Evolutionary conservation across 192 early-diverging fungal genomes (phyloP), one percentile per base, ranked within the genome.

Genomic region (Entomortierella lignicola): DNA sequence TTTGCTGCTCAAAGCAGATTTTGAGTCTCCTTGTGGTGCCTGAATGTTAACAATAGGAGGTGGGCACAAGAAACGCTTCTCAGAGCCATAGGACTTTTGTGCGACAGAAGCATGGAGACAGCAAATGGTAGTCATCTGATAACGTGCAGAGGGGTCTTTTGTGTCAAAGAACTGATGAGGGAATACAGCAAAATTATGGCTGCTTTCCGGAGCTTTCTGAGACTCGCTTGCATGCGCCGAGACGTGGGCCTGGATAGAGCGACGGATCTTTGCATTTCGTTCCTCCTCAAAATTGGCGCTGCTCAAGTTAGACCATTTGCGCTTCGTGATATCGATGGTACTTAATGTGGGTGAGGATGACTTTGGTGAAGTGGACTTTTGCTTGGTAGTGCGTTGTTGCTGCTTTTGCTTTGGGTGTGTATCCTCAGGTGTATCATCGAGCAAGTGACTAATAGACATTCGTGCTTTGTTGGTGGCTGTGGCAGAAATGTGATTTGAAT

Each of bases 31-130:
- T 21, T 72, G 66, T n/a, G 83, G 71, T 15, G 69, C 65, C 25
- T 88, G 72, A 64, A 93, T 82, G 48, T 85, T 82, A 17, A 94
- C 88, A 13, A 91, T 87, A 4, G 93, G 93, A 25, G 93, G 92
- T 47, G 93, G 92, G 65, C 91, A 92, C 57, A 93, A 66, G 66
- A 92, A 93, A 4, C 96, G 88, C 75, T 96, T 98, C 74, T 98
- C 96, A 65, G 88, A 87, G 15, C 95, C 96, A 85, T 98, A 98
- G 13, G 94, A 95, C 84, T 98, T 98, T 85, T 98, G 96, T 7
- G 93, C 95, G 10, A 95, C 95, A 0, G 89, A 72, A 8, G 94
- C 91, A 58, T 95, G 93, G 53, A 91, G 85, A 72, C 94, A 92
- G 21, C 92, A 86, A 34, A 98, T 90, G n/a, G 94, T 94, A 8